phyloP scores from a whole-genome alignment of 352 stramenopile genomes.

The Thalassiosira mediterranea region DNA sequence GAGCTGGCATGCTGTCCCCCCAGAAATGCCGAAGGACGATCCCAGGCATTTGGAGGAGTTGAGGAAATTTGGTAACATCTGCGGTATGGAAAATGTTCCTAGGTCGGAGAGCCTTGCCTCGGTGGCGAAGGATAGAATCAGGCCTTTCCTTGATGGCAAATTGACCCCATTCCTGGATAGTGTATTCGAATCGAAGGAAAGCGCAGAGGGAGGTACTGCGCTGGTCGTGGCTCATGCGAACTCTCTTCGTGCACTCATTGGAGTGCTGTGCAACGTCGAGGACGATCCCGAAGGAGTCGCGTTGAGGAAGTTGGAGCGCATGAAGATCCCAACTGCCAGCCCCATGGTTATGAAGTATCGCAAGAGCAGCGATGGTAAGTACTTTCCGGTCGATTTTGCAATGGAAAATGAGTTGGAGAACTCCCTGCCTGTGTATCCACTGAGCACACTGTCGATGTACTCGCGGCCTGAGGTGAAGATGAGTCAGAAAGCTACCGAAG shows the following conservation, averaged over 20 bases:
- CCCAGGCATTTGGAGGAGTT: constrained; percentile 81
- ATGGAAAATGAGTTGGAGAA: neutral
- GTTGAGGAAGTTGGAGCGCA: constrained; percentile 91
- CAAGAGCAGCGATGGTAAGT: constrained; percentile 11
- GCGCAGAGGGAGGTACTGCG: constrained; percentile 90
- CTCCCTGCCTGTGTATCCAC: constrained; percentile 33
- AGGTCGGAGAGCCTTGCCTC: constrained; percentile 55
- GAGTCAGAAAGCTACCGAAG: no score
- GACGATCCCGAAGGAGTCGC: constrained; percentile 84
- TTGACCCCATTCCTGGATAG: constrained; percentile 51
- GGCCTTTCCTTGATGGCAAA: constrained; percentile 60
- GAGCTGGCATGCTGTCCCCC: constrained; percentile 91
- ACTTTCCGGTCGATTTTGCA: constrained; percentile 27
- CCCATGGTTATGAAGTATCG: constrained; percentile 86
- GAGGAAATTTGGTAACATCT: constrained; percentile 56
- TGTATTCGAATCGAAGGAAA: constrained; percentile 87
- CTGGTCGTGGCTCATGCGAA: constrained; percentile 94
- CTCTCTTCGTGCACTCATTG: constrained; percentile 94
- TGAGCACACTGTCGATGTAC: constrained; percentile 31
- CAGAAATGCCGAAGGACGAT: constrained; percentile 93
- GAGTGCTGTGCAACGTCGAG: constrained; percentile 90
- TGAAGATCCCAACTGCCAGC: constrained; percentile 95
- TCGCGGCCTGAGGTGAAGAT: no score
- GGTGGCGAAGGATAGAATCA: constrained; percentile 57
- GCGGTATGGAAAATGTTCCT: constrained; percentile 52